These are phyloP conservation scores for Fusarium xyrophilum DNA, from an alignment of 2,329 filamentous ascomycete genomes.

Conservation along the genomic window DNA sequence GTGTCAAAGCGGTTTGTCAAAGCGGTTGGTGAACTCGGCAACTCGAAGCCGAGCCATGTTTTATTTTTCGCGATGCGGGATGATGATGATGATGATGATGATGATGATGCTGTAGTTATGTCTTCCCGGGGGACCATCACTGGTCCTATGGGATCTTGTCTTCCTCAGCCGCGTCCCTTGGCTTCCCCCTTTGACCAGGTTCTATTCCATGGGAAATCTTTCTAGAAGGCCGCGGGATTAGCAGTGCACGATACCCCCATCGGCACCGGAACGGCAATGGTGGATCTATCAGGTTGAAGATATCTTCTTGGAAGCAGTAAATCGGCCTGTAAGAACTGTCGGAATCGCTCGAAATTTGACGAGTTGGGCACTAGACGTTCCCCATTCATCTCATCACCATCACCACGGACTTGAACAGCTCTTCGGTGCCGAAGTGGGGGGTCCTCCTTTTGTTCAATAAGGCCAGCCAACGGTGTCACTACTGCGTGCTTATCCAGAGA, in stretches of 20 bases:
- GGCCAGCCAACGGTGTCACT: background rate
- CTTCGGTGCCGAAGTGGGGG: conserved; percentile 36
- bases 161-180: background rate
- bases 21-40: conserved; percentile 18
- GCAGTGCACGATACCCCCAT: conserved; percentile 12
- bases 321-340: conserved; percentile 2
- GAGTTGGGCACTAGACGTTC: conserved; percentile 5
- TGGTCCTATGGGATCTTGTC: conserved; percentile 12
- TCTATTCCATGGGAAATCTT: conserved; percentile 14
- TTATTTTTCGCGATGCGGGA: conserved; percentile 3
- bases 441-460: background rate
- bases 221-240: conserved; percentile 37
- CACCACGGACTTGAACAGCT: conserved; percentile 21
- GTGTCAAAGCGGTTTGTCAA: conserved; percentile 22
- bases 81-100: too few species aligned
- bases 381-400: conserved; percentile 17
- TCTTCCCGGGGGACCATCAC: background rate
- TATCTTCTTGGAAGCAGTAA: background rate
- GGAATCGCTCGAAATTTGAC: conserved; percentile 4
- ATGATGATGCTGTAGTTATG: conserved; percentile 8
- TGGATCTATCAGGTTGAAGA: background rate
- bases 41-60: conserved; percentile 19
- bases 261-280: conserved; percentile 30
- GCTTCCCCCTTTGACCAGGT: conserved; percentile 2
- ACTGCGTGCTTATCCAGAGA: background rate